phyloP scores from a whole-genome alignment of 495 filamentous ascomycete genomes.

The Podospora didyma region DNA sequence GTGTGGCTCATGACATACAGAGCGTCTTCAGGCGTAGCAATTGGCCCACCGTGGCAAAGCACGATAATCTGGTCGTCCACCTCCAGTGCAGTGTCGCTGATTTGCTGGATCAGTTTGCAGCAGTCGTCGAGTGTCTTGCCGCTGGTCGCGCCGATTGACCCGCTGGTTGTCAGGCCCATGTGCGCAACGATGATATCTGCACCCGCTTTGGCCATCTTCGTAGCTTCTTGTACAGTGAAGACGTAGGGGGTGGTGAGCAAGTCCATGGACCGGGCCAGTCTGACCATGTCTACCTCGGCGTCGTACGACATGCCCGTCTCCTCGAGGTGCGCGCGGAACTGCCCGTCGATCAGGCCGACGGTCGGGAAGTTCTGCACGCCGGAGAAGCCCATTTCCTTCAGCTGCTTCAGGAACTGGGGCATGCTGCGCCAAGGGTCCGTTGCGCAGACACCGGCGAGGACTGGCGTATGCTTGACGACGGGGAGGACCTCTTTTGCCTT shows the following conservation, averaged over 20 bases:
- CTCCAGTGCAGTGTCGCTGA: constrained; percentile 54
- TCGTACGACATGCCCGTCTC: constrained; percentile 68
- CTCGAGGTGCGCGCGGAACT: constrained; percentile 61
- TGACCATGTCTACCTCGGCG: constrained; percentile 61
- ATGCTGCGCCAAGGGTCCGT: constrained; percentile 63
- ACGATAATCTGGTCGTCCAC: constrained; percentile 58
- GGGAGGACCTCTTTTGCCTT: constrained; percentile 57
- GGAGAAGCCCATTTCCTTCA: constrained; percentile 56
- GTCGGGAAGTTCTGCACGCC: constrained; percentile 74
- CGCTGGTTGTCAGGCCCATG: constrained; percentile 63
- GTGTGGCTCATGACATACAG: constrained; percentile 56
- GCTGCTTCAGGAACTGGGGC: constrained; percentile 50
- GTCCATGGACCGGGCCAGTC: constrained; percentile 49
- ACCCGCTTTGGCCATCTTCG: constrained; percentile 56
- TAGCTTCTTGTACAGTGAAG: constrained; percentile 56
- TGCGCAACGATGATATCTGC: constrained; percentile 68
- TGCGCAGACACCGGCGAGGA: constrained; percentile 64
- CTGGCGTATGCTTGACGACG: constrained; percentile 55
- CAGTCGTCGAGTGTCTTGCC: constrained; percentile 60
- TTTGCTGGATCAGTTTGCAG: constrained; percentile 55
- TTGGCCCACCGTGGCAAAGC: constrained; percentile 66
- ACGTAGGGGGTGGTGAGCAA: constrained; percentile 67
- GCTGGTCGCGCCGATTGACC: constrained; percentile 58
- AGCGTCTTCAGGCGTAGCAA: constrained; percentile 59
- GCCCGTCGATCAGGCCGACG: constrained; percentile 65